Evolutionary conservation across 768 basidiomycete species (phyloP).

Genomic region (Omphalotus guepiniiformis): DNA sequence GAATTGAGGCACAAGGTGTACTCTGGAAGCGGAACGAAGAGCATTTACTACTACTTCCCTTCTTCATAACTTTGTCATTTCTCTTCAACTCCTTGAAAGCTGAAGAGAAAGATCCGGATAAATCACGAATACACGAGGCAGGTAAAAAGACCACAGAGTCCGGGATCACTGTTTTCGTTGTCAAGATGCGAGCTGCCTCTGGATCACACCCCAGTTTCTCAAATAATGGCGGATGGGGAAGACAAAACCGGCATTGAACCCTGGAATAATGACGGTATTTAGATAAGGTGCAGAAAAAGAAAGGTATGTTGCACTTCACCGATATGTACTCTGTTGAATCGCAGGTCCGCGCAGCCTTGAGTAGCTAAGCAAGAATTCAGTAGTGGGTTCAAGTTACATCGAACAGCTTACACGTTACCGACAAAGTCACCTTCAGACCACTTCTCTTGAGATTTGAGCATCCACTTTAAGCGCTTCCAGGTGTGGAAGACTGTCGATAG

Average conservation of each 20-base stretch:
- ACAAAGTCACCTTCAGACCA: conserved; percentile 54
- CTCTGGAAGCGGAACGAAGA: conserved; percentile 50
- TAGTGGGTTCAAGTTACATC: neutral
- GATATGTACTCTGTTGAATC: conserved; percentile 34
- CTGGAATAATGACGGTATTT: conserved; percentile 21
- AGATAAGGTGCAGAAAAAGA: conserved; percentile 4
- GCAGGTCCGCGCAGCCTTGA: conserved; percentile 46
- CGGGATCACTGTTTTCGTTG: conserved; percentile 42
- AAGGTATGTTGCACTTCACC: too few relatives aligned
- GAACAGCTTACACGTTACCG: conserved; percentile 43
- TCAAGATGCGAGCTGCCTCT: conserved; percentile 35
- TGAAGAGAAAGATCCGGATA: conserved; percentile 42
- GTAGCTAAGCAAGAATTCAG: conserved; percentile 29
- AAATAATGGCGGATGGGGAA: conserved; percentile 38
- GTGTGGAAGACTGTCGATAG: conserved; percentile 37
- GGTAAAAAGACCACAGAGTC: conserved; percentile 49
- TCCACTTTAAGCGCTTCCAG: conserved; percentile 39
- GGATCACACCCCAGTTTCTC: conserved; percentile 22
- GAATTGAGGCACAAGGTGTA: conserved; percentile 44
- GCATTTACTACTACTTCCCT: conserved; percentile 33
- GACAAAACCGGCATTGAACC: conserved; percentile 42
- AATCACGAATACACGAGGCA: conserved; percentile 27
- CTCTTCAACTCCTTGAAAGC: conserved; percentile 45
- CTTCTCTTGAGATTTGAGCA: conserved; percentile 40
- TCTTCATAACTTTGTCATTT: conserved; percentile 29